Base-by-base conservation (phyloP, 2,329 filamentous ascomycete species). In the Aureobasidium namibiae region DNA sequence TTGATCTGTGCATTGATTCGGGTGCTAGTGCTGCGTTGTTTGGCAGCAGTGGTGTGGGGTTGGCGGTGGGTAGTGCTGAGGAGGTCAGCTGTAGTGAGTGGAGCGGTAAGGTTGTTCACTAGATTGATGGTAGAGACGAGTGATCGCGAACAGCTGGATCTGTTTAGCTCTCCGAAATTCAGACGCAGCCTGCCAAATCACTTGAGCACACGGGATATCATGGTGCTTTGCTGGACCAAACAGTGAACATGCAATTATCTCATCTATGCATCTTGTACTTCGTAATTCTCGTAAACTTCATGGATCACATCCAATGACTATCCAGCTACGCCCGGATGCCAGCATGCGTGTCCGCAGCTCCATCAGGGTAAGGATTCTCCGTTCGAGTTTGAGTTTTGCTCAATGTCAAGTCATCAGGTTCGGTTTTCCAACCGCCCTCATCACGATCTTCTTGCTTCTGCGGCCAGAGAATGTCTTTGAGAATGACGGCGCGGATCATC, bases 391-490 rank as follows among this genome's bases (percentile, higher is more conserved):
- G 13, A 41, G 33, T 52, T 4, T 38, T 41, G 10, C 31, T 26
- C 16, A 33, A 24, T 0, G 33, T 39, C 16, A 39, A 16, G 8
- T 26, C 48, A n/a, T 23, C 21, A 1, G 38, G 33, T 26, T 61
- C 59, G 4, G 42, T 57, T 18, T 57, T 64, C 72, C 83, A 86
- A 0, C 82, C 82, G 44, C 83, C 83, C 65, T 85, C 83, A 29
- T 82, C 79, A 54, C 80, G 76, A 70, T 86, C 83, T 66, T 85
- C 82, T 33, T 87, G 85, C 68, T 86, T 88, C 69, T 84, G 81
- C 5, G 89, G 88, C 88, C 87, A 92, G 1, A 92, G 72, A n/a
- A 94, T 80, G 67, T 90, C 81, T 63, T 78, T 83, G 26, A 78
- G 74, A 59, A 81, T 71, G 11, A 92, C 78, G n/a, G 87, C 86